These are phyloP conservation scores for Vitis hybrid DNA, from an alignment of 177 flowering plant species.

Conservation along the genomic window DNA sequence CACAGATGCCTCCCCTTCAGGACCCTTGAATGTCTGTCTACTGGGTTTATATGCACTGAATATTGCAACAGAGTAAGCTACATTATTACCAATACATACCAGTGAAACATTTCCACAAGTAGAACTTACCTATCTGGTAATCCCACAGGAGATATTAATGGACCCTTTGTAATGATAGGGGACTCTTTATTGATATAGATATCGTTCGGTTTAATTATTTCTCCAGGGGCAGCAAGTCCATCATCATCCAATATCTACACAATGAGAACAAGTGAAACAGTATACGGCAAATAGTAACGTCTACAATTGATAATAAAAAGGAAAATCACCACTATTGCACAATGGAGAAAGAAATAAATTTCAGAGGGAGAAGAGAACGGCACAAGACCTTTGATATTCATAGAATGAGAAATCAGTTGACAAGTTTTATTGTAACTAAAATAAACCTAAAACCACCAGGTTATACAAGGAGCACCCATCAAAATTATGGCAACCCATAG, in stretches of 20 bases:
- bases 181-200: constrained; percentile 63
- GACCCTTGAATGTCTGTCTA: constrained; percentile 51
- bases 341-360: not conserved
- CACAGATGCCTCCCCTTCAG: constrained; percentile 73
- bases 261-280: constrained; percentile 3
- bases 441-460: too few species aligned
- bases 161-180: constrained; percentile 37
- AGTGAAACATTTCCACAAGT: not conserved
- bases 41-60: constrained; percentile 53
- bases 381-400: too few species aligned
- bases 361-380: too few species aligned
- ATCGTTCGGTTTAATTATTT: constrained; percentile 66
- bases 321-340: too few species aligned
- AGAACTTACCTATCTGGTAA: constrained; percentile 48
- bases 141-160: constrained; percentile 16
- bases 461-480: too few species aligned
- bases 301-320: not conserved
- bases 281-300: not conserved
- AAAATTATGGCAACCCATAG: too few species aligned
- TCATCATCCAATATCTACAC: constrained; percentile 12
- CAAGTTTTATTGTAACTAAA: too few species aligned
- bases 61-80: constrained; percentile 2
- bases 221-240: constrained; percentile 94
- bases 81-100: not conserved
- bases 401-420: too few species aligned